Conservation (phyloP, 805 yeast genomes). For the Wickerhamiella lipophila region DNA sequence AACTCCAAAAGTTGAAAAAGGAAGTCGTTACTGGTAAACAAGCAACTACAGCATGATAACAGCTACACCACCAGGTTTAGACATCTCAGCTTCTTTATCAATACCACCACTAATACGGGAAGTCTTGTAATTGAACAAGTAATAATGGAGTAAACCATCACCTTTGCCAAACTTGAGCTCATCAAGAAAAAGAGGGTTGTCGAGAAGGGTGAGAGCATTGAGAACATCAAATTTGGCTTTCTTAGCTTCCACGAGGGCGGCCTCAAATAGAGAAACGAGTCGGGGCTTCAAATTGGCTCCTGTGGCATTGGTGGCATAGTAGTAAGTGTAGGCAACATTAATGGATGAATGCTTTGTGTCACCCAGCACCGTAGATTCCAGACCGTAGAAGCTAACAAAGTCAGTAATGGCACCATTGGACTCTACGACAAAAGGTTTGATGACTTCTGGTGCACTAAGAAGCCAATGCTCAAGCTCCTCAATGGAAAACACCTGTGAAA, state of each 20-base stretch:
- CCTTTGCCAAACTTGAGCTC: conserved; percentile 84
- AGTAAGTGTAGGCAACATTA: conserved; percentile 78
- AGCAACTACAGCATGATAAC: conserved; percentile 60
- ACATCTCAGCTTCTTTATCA: conserved; percentile 41
- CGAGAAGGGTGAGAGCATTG: conserved; percentile 85
- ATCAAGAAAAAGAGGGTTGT: conserved; percentile 70
- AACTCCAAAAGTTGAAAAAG: too few relatives aligned
- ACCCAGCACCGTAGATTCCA: conserved; percentile 71
- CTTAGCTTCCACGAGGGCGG: conserved; percentile 67
- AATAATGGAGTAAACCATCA: conserved; percentile 83
- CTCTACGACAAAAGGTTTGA: conserved; percentile 69
- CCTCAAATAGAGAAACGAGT: conserved; percentile 48
- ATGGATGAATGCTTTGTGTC: conserved; percentile 50
- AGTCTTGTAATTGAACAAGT: conserved; percentile 80
- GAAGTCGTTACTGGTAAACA: too few relatives aligned
- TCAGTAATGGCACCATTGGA: conserved; percentile 54
- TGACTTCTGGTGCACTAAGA: conserved; percentile 28
- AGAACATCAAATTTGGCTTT: conserved; percentile 68
- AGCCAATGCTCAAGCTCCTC: conserved; percentile 76
- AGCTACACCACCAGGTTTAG: conserved; percentile 68
- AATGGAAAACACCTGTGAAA: conserved; percentile 54
- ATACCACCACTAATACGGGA: conserved; percentile 75
- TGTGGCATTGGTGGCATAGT: conserved; percentile 60
- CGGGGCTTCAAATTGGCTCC: conserved; percentile 36
- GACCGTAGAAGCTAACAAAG: conserved; percentile 74